phyloP scores from a whole-genome alignment of 2,329 filamentous ascomycete species.

The Amphichorda felina region DNA sequence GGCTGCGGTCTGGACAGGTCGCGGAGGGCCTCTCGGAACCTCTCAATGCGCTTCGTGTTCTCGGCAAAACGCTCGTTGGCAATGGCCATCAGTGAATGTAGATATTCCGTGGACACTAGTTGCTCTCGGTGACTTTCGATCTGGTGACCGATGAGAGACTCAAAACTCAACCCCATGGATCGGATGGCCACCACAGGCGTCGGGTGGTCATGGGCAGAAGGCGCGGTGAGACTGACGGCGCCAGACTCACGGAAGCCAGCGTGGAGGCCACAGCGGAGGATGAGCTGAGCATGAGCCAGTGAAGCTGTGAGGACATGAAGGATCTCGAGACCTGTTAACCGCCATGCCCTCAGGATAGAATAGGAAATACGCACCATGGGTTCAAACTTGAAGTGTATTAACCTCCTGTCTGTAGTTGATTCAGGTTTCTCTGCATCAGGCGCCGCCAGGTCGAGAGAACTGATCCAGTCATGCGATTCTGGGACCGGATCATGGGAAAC shows the following conservation, averaged over 20 bases:
- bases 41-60: conserved; percentile 54
- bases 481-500: conserved; percentile 69
- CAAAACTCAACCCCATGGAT: conserved; percentile 70
- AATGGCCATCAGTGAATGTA: conserved; percentile 54
- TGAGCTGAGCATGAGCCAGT: conserved; percentile 57
- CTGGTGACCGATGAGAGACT: conserved; percentile 60
- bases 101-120: conserved; percentile 55
- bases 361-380: conserved; percentile 61
- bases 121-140: conserved; percentile 11
- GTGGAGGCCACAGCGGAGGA: conserved; percentile 64
- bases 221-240: conserved; percentile 50
- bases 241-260: conserved; percentile 88
- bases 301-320: conserved; percentile 78
- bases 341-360: background rate
- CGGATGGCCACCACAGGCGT: conserved; percentile 75
- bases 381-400: conserved; percentile 85
- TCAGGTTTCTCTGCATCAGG: conserved; percentile 10
- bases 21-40: conserved; percentile 45
- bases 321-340: conserved; percentile 39
- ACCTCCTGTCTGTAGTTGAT: conserved; percentile 21
- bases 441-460: conserved; percentile 12
- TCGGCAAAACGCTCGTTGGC: conserved; percentile 64
- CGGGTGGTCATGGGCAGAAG: conserved; percentile 18
- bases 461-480: conserved; percentile 17
- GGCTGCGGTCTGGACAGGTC: conserved; percentile 12